Evolutionary conservation across 345 rosid genomes (phyloP).

Genomic region (Euphorbia tirucalli): DNA sequence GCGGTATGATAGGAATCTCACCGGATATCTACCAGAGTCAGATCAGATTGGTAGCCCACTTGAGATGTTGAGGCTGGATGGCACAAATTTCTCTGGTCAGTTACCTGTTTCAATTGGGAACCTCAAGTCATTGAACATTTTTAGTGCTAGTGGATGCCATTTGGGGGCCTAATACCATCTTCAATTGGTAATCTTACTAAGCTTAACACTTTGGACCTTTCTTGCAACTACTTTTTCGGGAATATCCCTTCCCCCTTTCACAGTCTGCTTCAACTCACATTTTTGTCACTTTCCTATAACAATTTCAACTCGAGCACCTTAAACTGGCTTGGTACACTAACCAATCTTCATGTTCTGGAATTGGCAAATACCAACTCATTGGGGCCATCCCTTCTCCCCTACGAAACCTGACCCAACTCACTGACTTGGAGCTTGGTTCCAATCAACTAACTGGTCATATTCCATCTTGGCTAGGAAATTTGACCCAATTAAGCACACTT

Average conservation of each 20-base stretch:
- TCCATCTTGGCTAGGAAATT: slow-evolving; percentile 9
- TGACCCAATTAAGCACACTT: neutral
- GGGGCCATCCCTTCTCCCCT: neutral
- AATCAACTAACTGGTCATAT: slow-evolving; percentile 4
- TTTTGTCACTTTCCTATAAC: neutral
- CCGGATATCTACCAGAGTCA: slow-evolving; percentile 15
- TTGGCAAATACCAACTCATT: neutral
- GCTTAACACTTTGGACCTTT: slow-evolving; percentile 4
- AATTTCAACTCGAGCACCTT: neutral
- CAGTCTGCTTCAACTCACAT: no score
- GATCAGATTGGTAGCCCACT: neutral
- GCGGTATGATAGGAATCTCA: neutral
- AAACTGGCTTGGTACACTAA: neutral
- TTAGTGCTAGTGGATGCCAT: neutral
- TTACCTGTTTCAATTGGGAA: slow-evolving; percentile 21
- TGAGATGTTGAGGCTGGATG: neutral
- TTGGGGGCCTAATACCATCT: slow-evolving; percentile 16
- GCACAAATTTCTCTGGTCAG: slow-evolving; percentile 11
- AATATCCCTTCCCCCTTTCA: slow-evolving; percentile 10
- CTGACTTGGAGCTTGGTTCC: neutral
- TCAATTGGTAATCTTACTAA: slow-evolving; percentile 8
- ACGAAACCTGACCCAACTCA: neutral
- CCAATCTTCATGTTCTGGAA: neutral
- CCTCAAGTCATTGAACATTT: neutral
- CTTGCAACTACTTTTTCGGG: slow-evolving; percentile 10